Evolutionary conservation across 2,329 filamentous ascomycete species (phyloP), one percentile per base, ranked within the genome.

Genomic region (Pseudomassariella vexata): DNA sequence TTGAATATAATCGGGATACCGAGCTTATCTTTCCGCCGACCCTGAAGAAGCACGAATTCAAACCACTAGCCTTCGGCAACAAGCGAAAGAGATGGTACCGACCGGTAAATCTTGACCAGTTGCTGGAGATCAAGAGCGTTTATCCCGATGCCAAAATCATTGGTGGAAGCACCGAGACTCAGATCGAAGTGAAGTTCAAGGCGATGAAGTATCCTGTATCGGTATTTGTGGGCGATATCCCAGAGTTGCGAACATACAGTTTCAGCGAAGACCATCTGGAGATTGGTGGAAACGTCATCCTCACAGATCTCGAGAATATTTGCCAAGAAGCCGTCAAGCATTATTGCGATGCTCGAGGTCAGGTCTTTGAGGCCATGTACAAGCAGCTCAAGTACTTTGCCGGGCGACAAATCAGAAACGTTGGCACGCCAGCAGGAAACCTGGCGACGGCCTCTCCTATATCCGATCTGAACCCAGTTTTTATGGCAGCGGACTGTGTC

Each of bases 111-210:
- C 55, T 96, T 11, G 70, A 86, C 23, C 89, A 98, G 53, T 67
- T 98, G 11, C 71, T 96, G 11, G 83, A 95, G 53, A 95, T 98
- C 62, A 96, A 96, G 65, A 79, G 71, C 47, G 79, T 75, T 0
- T 82, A 87, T 45, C 90, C 90, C 0, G 78, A 81, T 17, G 87
- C 90, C 5, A 98, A 96, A 59, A 79, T 98, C 39, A 95, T 98
- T 39, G 90, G 88, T 30, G 92, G 92, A 39, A 95, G 88, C 55
- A 94, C 89, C 3, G 92, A 98, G 59, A 96, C 90, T 0, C 92
- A 96, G 59, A 96, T 98, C 39, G 92, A 98, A 61, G 85, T 94
- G 63, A 95, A 95, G 60, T 96, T 98, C 73, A 96, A 96, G 64
- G 87, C 82, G 1, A 76, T 95, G 68, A 76, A 88, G 47, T 96